Evolutionary conservation across 2,329 filamentous ascomycete genomes (phyloP).

Genomic region (Colletotrichum kahawae): DNA sequence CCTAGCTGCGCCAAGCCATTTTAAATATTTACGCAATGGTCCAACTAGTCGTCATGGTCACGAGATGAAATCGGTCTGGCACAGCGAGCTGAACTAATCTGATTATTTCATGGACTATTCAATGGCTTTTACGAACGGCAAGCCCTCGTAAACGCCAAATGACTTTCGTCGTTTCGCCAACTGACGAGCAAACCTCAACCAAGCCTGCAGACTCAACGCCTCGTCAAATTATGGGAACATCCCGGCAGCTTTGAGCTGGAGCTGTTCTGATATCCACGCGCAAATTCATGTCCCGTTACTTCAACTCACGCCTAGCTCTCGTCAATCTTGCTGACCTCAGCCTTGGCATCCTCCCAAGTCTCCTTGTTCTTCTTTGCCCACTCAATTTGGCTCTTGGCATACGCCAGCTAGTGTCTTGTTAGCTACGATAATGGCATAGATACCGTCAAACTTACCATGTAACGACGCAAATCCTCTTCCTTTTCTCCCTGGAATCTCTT

Average conservation of each 20-base stretch:
- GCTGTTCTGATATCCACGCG: slow-evolving; percentile 2
- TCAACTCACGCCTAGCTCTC: slow-evolving; percentile 45
- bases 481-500: slow-evolving; percentile 95
- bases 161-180: slow-evolving; percentile 7
- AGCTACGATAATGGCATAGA: background rate
- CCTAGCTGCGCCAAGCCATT: background rate
- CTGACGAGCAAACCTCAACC: slow-evolving; percentile 7
- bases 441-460: slow-evolving; percentile 76
- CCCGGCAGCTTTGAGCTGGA: background rate
- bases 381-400: slow-evolving; percentile 90
- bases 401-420: slow-evolving; percentile 70
- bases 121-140: slow-evolving; percentile 15
- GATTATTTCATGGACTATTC: background rate
- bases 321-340: slow-evolving; percentile 88
- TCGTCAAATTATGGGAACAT: slow-evolving; percentile 15
- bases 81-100: background rate
- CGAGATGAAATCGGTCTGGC: background rate
- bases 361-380: slow-evolving; percentile 93
- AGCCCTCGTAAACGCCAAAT: slow-evolving; percentile 19
- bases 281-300: background rate
- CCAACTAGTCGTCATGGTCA: background rate
- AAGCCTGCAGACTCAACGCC: slow-evolving; percentile 14
- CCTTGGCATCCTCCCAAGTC: slow-evolving; percentile 89
- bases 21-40: background rate
- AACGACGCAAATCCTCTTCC: slow-evolving; percentile 89